These are phyloP conservation scores for Raddia guianensis DNA, from an alignment of 176 grass and related monocot genomes.

Conservation along the genomic window DNA sequence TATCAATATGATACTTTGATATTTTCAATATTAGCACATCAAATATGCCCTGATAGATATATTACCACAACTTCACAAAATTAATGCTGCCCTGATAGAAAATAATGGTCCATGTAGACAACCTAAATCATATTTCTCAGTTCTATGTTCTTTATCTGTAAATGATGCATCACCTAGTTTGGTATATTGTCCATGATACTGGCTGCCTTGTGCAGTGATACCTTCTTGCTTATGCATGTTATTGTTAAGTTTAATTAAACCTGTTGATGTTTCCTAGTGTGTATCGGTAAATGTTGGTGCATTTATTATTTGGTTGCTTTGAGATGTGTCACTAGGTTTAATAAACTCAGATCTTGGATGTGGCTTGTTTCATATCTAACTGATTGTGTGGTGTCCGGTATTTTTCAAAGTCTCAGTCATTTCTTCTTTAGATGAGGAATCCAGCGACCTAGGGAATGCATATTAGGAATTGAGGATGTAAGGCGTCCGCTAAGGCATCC, in stretches of 20 bases:
- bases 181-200: neutral
- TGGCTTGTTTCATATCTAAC: slow-evolving; percentile 12
- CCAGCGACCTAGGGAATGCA: slow-evolving; percentile 59
- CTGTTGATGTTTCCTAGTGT: neutral
- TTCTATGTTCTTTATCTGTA: neutral
- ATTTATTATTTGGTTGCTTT: slow-evolving; percentile 10
- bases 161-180: slow-evolving; percentile 6
- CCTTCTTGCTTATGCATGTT: slow-evolving; percentile 15
- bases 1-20: neutral
- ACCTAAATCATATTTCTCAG: neutral
- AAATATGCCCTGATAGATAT: neutral
- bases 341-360: neutral
- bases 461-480: slow-evolving; percentile 47
- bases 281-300: slow-evolving; percentile 3
- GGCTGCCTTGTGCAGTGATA: neutral
- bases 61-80: neutral
- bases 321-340: neutral
- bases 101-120: slow-evolving; percentile 3
- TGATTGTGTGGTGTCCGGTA: slow-evolving; percentile 24
- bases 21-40: neutral
- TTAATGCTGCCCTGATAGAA: neutral
- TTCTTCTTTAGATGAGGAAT: slow-evolving; percentile 57
- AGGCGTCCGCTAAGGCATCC: too few relatives aligned
- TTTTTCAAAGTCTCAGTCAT: slow-evolving; percentile 46
- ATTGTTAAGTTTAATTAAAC: slow-evolving; percentile 21